Conservation (phyloP, 306 rosid species). For the Vigna angularis region DNA sequence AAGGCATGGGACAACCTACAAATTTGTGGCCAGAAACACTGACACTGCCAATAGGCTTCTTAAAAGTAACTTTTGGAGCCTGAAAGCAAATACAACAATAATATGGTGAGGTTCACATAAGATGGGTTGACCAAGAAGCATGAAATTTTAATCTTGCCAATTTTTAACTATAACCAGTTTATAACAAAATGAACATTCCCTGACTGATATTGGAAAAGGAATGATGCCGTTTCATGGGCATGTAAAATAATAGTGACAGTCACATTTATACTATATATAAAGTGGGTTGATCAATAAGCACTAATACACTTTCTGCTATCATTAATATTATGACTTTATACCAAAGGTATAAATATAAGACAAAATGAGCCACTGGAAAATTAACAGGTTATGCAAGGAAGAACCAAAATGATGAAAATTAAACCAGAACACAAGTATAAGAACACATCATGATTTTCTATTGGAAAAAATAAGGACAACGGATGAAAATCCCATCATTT, state of each 20-base stretch:
- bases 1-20: slow-evolving; percentile 72
- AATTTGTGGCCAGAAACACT: slow-evolving; percentile 71
- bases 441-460: slow-evolving; percentile 9
- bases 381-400: slow-evolving; percentile 23
- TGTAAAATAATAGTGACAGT: not conserved
- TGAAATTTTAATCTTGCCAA: slow-evolving; percentile 8
- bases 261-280: not conserved
- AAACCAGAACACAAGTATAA: slow-evolving; percentile 23
- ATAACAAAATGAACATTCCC: slow-evolving; percentile 12
- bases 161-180: slow-evolving; percentile 17
- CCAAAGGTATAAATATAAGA: slow-evolving; percentile 15
- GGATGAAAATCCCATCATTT: slow-evolving; percentile 17
- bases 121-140: slow-evolving; percentile 29
- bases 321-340: slow-evolving; percentile 11
- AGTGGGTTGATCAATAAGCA: slow-evolving; percentile 27
- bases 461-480: slow-evolving; percentile 16
- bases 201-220: not conserved
- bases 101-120: not conserved
- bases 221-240: slow-evolving; percentile 18
- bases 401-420: slow-evolving; percentile 30
- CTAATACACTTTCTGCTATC: slow-evolving; percentile 15
- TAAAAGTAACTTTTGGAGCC: slow-evolving; percentile 64
- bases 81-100: slow-evolving; percentile 30
- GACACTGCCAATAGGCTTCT: slow-evolving; percentile 68
- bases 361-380: slow-evolving; percentile 21